Evolutionary conservation across 495 filamentous ascomycete species (phyloP).

Genomic region (Sphaerosporella brunnea): DNA sequence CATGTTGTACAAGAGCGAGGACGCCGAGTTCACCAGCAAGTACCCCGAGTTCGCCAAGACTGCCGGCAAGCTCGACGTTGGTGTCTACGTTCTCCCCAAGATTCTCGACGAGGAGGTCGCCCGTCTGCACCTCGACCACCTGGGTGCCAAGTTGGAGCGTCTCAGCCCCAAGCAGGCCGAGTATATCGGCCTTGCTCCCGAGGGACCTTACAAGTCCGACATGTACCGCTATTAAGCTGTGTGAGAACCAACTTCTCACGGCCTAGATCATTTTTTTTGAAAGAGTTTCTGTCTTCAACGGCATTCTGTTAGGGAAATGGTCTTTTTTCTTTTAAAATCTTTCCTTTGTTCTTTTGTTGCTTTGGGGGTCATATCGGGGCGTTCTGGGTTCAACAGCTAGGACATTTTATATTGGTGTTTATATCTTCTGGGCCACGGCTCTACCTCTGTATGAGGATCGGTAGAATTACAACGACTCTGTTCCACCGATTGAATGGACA

Average conservation of each 20-base stretch:
- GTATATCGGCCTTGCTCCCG: constrained; percentile 66
- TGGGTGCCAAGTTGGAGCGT: constrained; percentile 82
- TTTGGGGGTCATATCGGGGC: constrained; percentile 17
- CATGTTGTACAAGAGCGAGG: constrained; percentile 85
- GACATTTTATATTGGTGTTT: not conserved
- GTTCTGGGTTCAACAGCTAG: constrained; percentile 27
- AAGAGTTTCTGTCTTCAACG: constrained; percentile 31
- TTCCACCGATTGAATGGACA: too few relatives aligned
- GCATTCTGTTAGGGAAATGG: constrained; percentile 24
- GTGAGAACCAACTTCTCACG: constrained; percentile 9
- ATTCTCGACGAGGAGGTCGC: constrained; percentile 97
- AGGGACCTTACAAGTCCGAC: constrained; percentile 92
- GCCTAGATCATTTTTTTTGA: constrained; percentile 5
- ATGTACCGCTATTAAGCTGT: constrained; percentile 45
- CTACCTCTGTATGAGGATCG: too few relatives aligned
- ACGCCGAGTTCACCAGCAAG: constrained; percentile 72
- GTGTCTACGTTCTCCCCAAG: constrained; percentile 97
- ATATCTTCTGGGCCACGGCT: constrained; percentile 2
- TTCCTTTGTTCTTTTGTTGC: constrained; percentile 3
- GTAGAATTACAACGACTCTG: too few relatives aligned
- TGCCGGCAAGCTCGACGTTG: constrained; percentile 65
- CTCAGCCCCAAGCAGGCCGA: constrained; percentile 76
- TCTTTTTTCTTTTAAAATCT: constrained; percentile 20
- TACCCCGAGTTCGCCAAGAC: constrained; percentile 90
- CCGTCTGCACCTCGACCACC: constrained; percentile 71